Evolutionary conservation across 1,284 basidiomycete species (phyloP).

Genomic region (Ustilago lituana): DNA sequence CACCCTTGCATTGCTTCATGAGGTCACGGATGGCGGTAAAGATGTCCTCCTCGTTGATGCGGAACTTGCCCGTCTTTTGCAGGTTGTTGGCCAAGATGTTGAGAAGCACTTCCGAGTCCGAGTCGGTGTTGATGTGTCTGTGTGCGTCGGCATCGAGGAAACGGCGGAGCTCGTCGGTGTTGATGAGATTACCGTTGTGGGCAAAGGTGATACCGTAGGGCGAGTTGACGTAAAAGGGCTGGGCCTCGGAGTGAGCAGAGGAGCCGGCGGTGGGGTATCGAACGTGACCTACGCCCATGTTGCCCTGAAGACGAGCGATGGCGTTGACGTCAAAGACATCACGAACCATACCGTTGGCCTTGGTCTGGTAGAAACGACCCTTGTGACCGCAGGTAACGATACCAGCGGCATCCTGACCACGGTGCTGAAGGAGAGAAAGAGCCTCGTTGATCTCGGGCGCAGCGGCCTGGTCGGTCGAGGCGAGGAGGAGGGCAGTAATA

Average conservation of each 20-base stretch:
- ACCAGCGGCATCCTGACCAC: slow-evolving; percentile 96
- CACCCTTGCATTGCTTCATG: slow-evolving; percentile 88
- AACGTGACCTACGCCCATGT: slow-evolving; percentile 96
- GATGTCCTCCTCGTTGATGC: slow-evolving; percentile 99
- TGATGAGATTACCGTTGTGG: slow-evolving; percentile 99
- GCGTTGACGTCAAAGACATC: slow-evolving; percentile 91
- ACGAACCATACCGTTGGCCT: slow-evolving; percentile 99
- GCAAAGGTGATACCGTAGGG: slow-evolving; percentile 98
- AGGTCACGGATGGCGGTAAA: slow-evolving; percentile 91
- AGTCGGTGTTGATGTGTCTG: slow-evolving; percentile 98
- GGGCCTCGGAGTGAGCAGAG: slow-evolving; percentile 94
- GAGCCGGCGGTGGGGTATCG: slow-evolving; percentile 92
- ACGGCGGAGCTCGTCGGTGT: slow-evolving; percentile 83
- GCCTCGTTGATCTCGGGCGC: slow-evolving; percentile 67
- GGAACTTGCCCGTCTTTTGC: slow-evolving; percentile 97
- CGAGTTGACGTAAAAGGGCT: slow-evolving; percentile 99
- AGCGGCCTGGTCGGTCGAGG: slow-evolving; percentile 48
- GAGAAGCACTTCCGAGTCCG: slow-evolving; percentile 94
- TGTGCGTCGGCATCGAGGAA: slow-evolving; percentile 97
- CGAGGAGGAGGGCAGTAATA: slow-evolving; percentile 64
- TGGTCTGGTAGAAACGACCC: slow-evolving; percentile 96
- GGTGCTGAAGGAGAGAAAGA: slow-evolving; percentile 66
- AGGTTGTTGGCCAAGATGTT: slow-evolving; percentile 98
- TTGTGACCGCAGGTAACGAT: slow-evolving; percentile 95
- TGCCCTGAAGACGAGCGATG: slow-evolving; percentile 81